These are phyloP conservation scores for Mortierella sp. DNA, from an alignment of 371 early-diverging fungal genomes.

Conservation along the genomic window DNA sequence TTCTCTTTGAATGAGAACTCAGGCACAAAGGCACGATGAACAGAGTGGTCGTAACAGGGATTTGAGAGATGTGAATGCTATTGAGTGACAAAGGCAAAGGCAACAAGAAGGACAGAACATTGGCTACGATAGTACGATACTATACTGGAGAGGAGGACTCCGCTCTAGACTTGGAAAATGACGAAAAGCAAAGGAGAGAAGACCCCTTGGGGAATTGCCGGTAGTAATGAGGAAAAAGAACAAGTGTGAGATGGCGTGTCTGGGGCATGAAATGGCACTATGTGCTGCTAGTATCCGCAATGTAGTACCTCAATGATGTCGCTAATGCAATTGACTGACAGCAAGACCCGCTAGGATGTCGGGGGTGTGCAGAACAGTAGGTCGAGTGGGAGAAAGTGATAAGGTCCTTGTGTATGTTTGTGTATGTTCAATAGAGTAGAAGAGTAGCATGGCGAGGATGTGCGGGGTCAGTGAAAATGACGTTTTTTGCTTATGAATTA, in stretches of 20 bases:
- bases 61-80: too few species aligned
- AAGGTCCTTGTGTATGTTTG: background rate
- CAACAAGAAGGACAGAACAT: too few species aligned
- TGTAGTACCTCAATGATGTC: background rate
- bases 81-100: too few species aligned
- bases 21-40: too few species aligned
- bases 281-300: background rate
- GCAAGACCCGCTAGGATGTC: background rate
- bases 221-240: background rate
- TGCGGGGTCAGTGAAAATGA: slow-evolving; percentile 1
- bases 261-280: slow-evolving; percentile 10
- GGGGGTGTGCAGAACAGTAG: background rate
- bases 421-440: background rate
- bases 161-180: too few species aligned
- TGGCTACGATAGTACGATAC: too few species aligned
- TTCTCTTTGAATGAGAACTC: too few species aligned
- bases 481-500: slow-evolving; percentile 1
- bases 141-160: too few species aligned
- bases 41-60: too few species aligned
- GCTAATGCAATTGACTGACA: background rate
- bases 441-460: background rate
- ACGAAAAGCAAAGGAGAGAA: too few species aligned
- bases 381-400: too few species aligned
- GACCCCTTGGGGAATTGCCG: background rate
- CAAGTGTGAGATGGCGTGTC: background rate